Evolutionary conservation across 805 yeast species (phyloP).

Genomic region (Lachancea cidri): DNA sequence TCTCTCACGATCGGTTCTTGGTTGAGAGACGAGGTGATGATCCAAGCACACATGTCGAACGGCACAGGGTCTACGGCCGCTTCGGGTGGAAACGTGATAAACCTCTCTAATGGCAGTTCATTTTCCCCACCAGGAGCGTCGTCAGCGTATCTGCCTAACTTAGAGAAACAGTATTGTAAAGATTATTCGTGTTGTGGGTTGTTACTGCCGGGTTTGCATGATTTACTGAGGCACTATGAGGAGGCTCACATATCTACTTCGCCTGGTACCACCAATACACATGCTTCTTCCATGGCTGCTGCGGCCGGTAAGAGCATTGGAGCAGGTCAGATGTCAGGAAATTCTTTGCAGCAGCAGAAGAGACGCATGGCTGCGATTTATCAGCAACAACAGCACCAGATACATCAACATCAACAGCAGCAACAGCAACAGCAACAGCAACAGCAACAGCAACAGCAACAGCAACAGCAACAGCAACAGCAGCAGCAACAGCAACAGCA

Average conservation of each 20-base stretch:
- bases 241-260: constrained; percentile 81
- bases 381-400: constrained; percentile 10
- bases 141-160: constrained; percentile 80
- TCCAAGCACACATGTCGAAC: constrained; percentile 33
- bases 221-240: constrained; percentile 88
- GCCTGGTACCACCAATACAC: constrained; percentile 35
- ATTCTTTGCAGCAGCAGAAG: constrained; percentile 5
- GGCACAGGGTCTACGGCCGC: constrained; percentile 2
- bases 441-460: constrained; percentile 14
- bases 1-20: constrained; percentile 92
- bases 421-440: constrained; percentile 18
- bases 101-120: constrained; percentile 3
- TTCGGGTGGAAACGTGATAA: not conserved
- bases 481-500: constrained; percentile 17
- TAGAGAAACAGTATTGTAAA: constrained; percentile 94
- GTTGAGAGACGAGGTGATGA: constrained; percentile 89
- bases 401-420: constrained; percentile 12
- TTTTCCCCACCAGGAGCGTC: constrained; percentile 57
- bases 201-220: constrained; percentile 87
- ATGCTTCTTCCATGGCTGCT: constrained; percentile 7
- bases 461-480: constrained; percentile 13
- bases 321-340: not conserved
- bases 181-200: constrained; percentile 97
- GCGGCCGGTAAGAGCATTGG: not conserved
- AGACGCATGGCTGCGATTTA: constrained; percentile 9